Percentiles rank a stretch among this genome's conserved stretches.
Conservation (phyloP, 495 filamentous ascomycete species). For the Penicillium pancosmium region DNA sequence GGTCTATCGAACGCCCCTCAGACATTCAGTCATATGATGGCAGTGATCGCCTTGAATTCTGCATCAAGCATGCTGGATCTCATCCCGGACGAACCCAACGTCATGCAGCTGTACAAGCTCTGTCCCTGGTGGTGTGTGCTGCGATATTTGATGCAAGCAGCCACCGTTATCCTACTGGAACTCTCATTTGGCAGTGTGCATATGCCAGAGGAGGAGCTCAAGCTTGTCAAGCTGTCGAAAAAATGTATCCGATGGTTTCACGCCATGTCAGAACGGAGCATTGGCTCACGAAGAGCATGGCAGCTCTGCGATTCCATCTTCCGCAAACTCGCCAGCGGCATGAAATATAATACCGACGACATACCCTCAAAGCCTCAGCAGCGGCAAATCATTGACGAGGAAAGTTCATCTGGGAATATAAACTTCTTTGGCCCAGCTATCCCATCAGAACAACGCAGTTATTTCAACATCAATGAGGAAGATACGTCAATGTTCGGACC, state of each 20-base stretch:
- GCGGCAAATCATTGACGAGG: slow-evolving; percentile 2
- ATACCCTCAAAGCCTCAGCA: slow-evolving; percentile 30
- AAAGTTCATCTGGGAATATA: background rate
- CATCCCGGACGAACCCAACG: slow-evolving; percentile 49
- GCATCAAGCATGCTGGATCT: slow-evolving; percentile 56
- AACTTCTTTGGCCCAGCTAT: background rate
- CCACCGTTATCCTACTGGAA: slow-evolving; percentile 63
- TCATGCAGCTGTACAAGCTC: slow-evolving; percentile 51
- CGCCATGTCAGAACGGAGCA: slow-evolving; percentile 52
- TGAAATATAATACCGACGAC: slow-evolving; percentile 41
- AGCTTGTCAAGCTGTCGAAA: slow-evolving; percentile 50
- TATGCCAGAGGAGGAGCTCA: slow-evolving; percentile 49
- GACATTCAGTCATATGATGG: slow-evolving; percentile 59
- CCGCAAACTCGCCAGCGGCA: slow-evolving; percentile 28
- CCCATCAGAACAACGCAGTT: slow-evolving; percentile 3
- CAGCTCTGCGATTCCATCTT: slow-evolving; percentile 33
- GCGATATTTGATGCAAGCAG: slow-evolving; percentile 65
- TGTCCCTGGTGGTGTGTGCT: slow-evolving; percentile 68
- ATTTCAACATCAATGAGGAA: slow-evolving; percentile 16
- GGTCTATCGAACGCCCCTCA: slow-evolving; percentile 32
- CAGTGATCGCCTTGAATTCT: slow-evolving; percentile 55
- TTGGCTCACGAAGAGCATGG: slow-evolving; percentile 58
- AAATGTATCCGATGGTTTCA: slow-evolving; percentile 60
- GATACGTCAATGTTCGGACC: slow-evolving; percentile 17
- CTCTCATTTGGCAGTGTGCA: slow-evolving; percentile 59